These are phyloP conservation scores for Paramecium sonneborni DNA, from an alignment of 73 alveolate genomes.

Conservation along the genomic window DNA sequence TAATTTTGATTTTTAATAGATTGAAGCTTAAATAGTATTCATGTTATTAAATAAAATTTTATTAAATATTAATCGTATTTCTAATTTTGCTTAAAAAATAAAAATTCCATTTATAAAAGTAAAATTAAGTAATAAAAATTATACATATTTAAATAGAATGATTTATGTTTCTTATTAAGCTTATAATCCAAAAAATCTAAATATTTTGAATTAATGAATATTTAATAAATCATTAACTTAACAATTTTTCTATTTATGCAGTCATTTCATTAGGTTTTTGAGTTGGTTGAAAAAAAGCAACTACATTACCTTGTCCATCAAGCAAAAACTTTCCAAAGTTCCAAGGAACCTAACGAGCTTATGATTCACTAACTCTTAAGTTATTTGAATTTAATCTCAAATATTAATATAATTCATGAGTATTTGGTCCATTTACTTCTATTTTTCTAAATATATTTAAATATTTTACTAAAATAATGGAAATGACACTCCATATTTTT, in stretches of 20 bases:
- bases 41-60: too few relatives aligned
- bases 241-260: conserved; percentile 57
- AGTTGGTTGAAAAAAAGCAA: conserved; percentile 69
- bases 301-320: conserved; percentile 72
- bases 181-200: background rate
- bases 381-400: conserved; percentile 69
- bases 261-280: conserved; percentile 63
- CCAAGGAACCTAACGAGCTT: conserved; percentile 85
- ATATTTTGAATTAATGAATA: background rate
- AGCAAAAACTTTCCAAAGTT: conserved; percentile 81
- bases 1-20: too few relatives aligned
- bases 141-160: background rate
- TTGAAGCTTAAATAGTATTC: too few relatives aligned
- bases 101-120: too few relatives aligned
- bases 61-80: too few relatives aligned
- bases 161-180: background rate
- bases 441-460: conserved; percentile 45
- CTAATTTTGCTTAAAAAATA: too few relatives aligned
- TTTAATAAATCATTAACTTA: background rate
- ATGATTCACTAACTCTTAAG: conserved; percentile 55
- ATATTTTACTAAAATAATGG: conserved; percentile 68
- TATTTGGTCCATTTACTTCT: conserved; percentile 77
- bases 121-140: too few relatives aligned
- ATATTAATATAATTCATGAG: conserved; percentile 75
- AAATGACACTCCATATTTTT: conserved; percentile 73